Evolutionary conservation across 164 flowering plant genomes (phyloP), one percentile per base, ranked within the genome.

Genomic region (Nelumbo lutea): DNA sequence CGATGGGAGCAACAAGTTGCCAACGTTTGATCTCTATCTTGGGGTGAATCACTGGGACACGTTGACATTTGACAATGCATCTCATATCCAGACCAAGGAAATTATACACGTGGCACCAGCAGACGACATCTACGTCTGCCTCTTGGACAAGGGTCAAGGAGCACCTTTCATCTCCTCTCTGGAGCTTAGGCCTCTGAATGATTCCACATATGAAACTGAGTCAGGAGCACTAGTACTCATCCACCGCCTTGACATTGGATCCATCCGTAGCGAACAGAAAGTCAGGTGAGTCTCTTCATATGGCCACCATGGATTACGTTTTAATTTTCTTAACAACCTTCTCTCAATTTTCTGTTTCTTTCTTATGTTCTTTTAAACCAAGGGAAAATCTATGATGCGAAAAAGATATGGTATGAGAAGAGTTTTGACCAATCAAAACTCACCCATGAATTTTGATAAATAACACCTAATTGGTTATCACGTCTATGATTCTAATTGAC

Each of bases 131-230:
- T 81, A 15, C 10, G 75, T 80, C 10, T 85, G 88, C 47, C 86
- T 85, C 1, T 73, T 77, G 38, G 75, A 85, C 56, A 79, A 58
- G 1, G 82, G 77, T 2, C 52, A 1, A 0, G 86, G 86, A 27
- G 72, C 73, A 1, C 88, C 86, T 66, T 83, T 81, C 71, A 74
- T 83, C 39, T 81, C 86, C 3, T 76, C 65, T 39, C 59, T 85
- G 58, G 85, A 83, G 61, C 68, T 80, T 6, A 77, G 85, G 71
- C 75, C 66, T 0, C 15, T 82, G 2, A 60, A 69, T 43, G 39
- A 43, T 48, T 59, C 70, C 0, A 66, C 44, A 3, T 84, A 84
- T 40, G 55, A 8, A 4, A 66, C 73, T 7, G 69, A 62, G 4
- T 52, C 61, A 39, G 73, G 68, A 53, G 76, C 81, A 5, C 65